Evolutionary conservation across 1,284 basidiomycete genomes (phyloP).

Genomic region (Phlebopus sp.): DNA sequence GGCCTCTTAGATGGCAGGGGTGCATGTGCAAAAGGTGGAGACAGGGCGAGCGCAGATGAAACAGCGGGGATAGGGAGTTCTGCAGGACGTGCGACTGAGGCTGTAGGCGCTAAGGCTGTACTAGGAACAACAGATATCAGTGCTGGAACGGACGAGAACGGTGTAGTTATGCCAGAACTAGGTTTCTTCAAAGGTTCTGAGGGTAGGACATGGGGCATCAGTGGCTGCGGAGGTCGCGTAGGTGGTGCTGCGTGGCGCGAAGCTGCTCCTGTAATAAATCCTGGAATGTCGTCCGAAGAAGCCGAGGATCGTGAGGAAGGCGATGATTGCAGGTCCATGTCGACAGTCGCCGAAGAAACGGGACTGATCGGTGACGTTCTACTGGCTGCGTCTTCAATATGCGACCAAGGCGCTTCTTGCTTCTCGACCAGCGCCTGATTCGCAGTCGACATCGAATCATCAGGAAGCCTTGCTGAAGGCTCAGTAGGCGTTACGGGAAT

Average conservation of each 20-base stretch:
- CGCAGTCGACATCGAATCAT: constrained; percentile 11
- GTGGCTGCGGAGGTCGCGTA: constrained; percentile 10
- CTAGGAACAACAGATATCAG: constrained; percentile 13
- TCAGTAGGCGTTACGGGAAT: constrained; percentile 6
- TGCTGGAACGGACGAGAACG: neutral
- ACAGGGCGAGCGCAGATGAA: neutral
- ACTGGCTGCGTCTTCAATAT: constrained; percentile 27
- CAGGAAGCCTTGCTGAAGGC: constrained; percentile 3
- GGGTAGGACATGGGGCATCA: constrained; percentile 27
- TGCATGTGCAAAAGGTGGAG: neutral
- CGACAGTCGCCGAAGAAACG: constrained; percentile 34
- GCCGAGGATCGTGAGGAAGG: constrained; percentile 28
- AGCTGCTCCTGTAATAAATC: constrained; percentile 31
- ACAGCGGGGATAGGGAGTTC: constrained; percentile 7
- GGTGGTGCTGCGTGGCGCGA: constrained; percentile 23
- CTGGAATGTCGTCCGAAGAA: constrained; percentile 29
- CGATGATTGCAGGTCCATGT: constrained; percentile 34
- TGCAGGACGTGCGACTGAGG: no score
- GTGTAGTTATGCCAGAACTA: no score
- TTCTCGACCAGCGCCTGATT: constrained; percentile 19
- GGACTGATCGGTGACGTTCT: constrained; percentile 30
- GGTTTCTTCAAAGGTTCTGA: constrained; percentile 13
- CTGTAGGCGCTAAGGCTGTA: no score
- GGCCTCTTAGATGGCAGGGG: constrained; percentile 11
- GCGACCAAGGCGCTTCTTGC: constrained; percentile 14